Base-by-base conservation (phyloP, 768 basidiomycete genomes). In the Pisolithus microcarpus region DNA sequence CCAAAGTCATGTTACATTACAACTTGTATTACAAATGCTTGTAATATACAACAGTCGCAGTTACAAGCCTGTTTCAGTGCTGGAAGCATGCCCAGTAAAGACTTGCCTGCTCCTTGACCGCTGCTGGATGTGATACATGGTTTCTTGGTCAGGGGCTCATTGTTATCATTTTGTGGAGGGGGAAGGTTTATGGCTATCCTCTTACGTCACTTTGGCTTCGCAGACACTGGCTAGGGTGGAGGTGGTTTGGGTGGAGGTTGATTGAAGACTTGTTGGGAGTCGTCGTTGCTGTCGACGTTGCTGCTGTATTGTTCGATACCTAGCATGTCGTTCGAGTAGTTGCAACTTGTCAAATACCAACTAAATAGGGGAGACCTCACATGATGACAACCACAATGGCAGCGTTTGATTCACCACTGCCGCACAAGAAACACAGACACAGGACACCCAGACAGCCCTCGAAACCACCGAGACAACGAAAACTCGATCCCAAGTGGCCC, bases 301-400 rank as follows among this genome's bases (percentile, higher is more conserved):
- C 87, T 89, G 55, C 85, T 85, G 59, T 90, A 89, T 72, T 75
- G 79, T 59, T 85, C 86, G 52, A 90, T 74, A 30, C 84, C 85
- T 55, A 89, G 78, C 85, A 88, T 89, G 55, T 60, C 50, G n/a
- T n/a, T 7, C 36, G 23, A 15, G 16, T n/a, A 30, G 15, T n/a
- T 16, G 9, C n/a, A 19, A n/a, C 31, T 18, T 16, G 38, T 39
- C 16, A 24, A 21, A 16, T 23, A 24, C n/a, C 23, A 21, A 19
- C 23, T 23, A 21, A 6, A 13, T 43, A 18, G 7, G 16, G 23
- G 15, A 13, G 19, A 26, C 23, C 23, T 19, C 23, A 23, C 2
- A 43, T 34, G 30, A 34, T 11, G 31, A 34, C 31, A 1, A 34
- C 31, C 31, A 21, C 15, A 37, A 65, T 66, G 63, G 60, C 82